These are phyloP conservation scores for Trichosporon sp. DNA, from an alignment of 1,284 basidiomycete genomes.

Conservation along the genomic window DNA sequence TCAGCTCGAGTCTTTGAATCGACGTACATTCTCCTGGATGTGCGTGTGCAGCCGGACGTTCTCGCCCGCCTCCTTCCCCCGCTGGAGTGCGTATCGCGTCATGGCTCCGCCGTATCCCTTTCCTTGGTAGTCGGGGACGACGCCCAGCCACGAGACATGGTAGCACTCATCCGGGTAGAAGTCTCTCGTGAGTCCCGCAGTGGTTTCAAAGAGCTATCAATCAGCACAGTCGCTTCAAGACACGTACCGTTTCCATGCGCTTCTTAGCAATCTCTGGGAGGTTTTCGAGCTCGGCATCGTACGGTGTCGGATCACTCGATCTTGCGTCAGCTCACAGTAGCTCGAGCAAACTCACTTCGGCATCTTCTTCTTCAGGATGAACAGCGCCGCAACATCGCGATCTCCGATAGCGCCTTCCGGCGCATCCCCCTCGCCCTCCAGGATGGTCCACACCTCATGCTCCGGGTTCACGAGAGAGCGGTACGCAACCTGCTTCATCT, in stretches of 20 bases:
- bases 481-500: constrained; percentile 4
- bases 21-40: background rate
- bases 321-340: background rate
- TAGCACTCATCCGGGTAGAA: background rate
- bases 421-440: background rate
- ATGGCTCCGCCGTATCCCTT: background rate
- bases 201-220: background rate
- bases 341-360: background rate
- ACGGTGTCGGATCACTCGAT: background rate
- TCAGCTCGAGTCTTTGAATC: background rate
- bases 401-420: background rate
- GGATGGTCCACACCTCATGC: constrained; percentile 5
- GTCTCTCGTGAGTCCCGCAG: background rate
- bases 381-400: background rate
- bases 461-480: background rate
- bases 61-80: background rate
- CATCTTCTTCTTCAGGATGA: background rate
- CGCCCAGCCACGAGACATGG: constrained; percentile 10
- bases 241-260: background rate
- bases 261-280: background rate
- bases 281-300: background rate
- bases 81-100: background rate
- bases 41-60: background rate
- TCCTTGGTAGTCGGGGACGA: background rate
- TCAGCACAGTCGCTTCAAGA: background rate